Percentiles rank a stretch among this genome's conserved stretches.
Evolutionary conservation across 306 rosid species (phyloP).

Genomic region (Pueraria montana): DNA sequence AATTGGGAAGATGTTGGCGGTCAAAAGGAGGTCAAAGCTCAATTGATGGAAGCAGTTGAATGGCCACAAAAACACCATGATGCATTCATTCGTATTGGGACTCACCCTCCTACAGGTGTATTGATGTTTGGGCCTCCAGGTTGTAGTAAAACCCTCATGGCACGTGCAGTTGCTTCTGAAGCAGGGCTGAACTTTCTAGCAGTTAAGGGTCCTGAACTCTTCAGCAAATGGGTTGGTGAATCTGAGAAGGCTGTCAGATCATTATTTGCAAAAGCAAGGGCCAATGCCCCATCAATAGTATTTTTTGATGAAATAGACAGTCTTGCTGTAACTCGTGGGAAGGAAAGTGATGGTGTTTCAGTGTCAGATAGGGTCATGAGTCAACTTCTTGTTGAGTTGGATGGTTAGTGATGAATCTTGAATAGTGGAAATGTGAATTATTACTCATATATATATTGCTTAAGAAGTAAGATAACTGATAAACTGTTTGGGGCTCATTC

Average conservation of each 20-base stretch:
- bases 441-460: background rate
- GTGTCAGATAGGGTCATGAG: conserved; percentile 95
- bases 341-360: conserved; percentile 88
- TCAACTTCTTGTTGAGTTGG: conserved; percentile 92
- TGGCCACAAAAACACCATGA: conserved; percentile 94
- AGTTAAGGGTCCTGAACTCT: conserved; percentile 97
- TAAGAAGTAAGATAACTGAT: conserved; percentile 2
- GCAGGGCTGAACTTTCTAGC: conserved; percentile 91
- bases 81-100: conserved; percentile 87
- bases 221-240: conserved; percentile 99
- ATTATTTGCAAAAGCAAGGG: conserved; percentile 92
- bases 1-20: conserved; percentile 98
- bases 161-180: conserved; percentile 96
- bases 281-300: conserved; percentile 91
- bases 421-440: conserved; percentile 33
- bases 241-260: conserved; percentile 97
- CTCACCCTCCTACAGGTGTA: conserved; percentile 84
- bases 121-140: conserved; percentile 98
- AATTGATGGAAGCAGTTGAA: conserved; percentile 90
- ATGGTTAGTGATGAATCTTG: conserved; percentile 71
- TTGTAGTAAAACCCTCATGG: conserved; percentile 96
- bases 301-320: conserved; percentile 95
- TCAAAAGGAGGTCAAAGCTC: conserved; percentile 84
- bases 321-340: conserved; percentile 86
- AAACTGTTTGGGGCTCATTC: background rate